A percentile compares a stretch with the other conserved stretches of the same genome.
phyloP scores from a whole-genome alignment of 169 alveolate species.

The Besnoitia besnoiti region DNA sequence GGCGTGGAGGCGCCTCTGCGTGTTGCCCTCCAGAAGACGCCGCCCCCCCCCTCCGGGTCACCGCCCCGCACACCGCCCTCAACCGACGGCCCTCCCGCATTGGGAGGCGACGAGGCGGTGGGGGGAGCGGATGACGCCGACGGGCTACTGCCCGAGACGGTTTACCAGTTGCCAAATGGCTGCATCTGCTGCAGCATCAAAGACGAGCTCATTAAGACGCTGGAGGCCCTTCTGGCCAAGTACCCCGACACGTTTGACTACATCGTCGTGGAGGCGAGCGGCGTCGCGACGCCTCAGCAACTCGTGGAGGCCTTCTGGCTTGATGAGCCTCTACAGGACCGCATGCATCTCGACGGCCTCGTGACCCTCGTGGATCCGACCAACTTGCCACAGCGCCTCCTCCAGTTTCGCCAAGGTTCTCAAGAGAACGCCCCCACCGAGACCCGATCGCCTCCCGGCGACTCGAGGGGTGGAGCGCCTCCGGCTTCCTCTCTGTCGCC shows the following conservation, averaged over 20 bases:
- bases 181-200: slow-evolving; percentile 87
- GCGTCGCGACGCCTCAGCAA: slow-evolving; percentile 86
- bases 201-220: slow-evolving; percentile 80
- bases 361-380: slow-evolving; percentile 77
- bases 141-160: slow-evolving; percentile 6
- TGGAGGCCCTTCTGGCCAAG: slow-evolving; percentile 76
- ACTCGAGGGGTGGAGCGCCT: too few relatives aligned
- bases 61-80: not conserved
- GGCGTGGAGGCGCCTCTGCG: slow-evolving; percentile 84
- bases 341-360: slow-evolving; percentile 75
- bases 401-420: not conserved
- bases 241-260: slow-evolving; percentile 70
- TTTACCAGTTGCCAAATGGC: slow-evolving; percentile 85
- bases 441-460: too few relatives aligned
- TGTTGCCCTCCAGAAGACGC: not conserved
- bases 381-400: slow-evolving; percentile 49
- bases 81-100: not conserved
- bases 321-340: slow-evolving; percentile 78
- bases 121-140: not conserved
- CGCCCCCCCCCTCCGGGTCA: not conserved
- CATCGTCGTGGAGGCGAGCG: slow-evolving; percentile 84
- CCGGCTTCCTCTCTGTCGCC: not conserved
- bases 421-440: not conserved
- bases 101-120: not conserved
- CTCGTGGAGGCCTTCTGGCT: slow-evolving; percentile 83